These are phyloP conservation scores for Penicillium sumatraense DNA, from an alignment of 2,329 filamentous ascomycete species.

Conservation along the genomic window DNA sequence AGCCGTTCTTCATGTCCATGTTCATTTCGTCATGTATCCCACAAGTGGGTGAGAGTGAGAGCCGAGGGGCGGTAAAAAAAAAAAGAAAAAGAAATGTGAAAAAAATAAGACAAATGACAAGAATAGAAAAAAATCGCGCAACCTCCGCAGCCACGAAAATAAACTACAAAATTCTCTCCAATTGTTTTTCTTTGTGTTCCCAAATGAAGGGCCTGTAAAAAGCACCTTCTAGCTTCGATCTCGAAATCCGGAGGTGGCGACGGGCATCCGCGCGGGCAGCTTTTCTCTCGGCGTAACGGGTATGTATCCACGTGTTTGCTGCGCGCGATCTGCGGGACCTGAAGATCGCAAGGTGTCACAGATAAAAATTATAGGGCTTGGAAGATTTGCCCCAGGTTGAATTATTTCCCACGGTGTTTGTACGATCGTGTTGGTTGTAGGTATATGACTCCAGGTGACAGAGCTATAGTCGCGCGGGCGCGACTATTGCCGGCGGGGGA, in stretches of 20 bases:
- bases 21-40: conserved; percentile 39
- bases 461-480: conserved; percentile 27
- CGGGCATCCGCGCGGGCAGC: conserved; percentile 21
- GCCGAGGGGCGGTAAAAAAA: neutral
- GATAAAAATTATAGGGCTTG: too few species aligned
- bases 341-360: conserved; percentile 9
- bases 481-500: conserved; percentile 25
- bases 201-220: neutral
- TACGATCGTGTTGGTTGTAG: conserved; percentile 1
- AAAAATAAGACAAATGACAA: neutral
- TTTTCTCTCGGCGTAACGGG: conserved; percentile 17
- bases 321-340: conserved; percentile 8
- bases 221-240: conserved; percentile 12
- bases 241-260: conserved; percentile 21
- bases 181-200: neutral
- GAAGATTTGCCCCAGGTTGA: too few species aligned
- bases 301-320: conserved; percentile 17
- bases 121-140: neutral
- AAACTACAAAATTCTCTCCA: neutral
- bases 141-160: conserved; percentile 1
- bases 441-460: neutral
- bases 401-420: too few species aligned
- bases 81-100: neutral
- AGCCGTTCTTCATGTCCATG: conserved; percentile 40
- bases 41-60: neutral